Percentiles rank a stretch among this genome's conserved stretches.
These are phyloP conservation scores for Leccinum solheimii DNA, from an alignment of 1,284 basidiomycete genomes.

Conservation along the genomic window DNA sequence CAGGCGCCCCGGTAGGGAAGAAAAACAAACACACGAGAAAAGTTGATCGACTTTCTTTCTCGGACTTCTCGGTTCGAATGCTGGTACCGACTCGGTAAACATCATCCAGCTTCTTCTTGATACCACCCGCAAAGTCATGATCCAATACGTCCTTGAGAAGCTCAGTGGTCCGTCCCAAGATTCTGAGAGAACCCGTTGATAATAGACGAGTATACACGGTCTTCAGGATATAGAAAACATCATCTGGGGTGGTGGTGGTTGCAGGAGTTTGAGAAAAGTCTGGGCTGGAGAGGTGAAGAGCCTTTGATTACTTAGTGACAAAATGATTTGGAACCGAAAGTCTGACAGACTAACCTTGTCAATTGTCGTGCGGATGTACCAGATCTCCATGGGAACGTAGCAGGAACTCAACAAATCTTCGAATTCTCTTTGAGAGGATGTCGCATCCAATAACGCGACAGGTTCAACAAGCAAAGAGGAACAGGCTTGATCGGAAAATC, in stretches of 20 bases:
- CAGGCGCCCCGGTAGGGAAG: background rate
- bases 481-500: background rate
- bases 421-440: slow-evolving; percentile 60
- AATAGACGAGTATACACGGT: slow-evolving; percentile 74
- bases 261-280: slow-evolving; percentile 66
- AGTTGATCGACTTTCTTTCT: slow-evolving; percentile 72
- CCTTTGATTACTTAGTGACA: slow-evolving; percentile 41
- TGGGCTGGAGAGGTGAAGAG: slow-evolving; percentile 65
- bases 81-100: slow-evolving; percentile 68
- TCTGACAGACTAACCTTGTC: slow-evolving; percentile 65
- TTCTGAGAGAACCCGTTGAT: slow-evolving; percentile 66
- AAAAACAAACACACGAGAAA: slow-evolving; percentile 69
- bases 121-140: slow-evolving; percentile 73
- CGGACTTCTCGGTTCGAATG: slow-evolving; percentile 66
- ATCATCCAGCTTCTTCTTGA: slow-evolving; percentile 82
- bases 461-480: slow-evolving; percentile 10
- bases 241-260: slow-evolving; percentile 81
- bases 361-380: slow-evolving; percentile 87
- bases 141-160: slow-evolving; percentile 76
- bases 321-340: background rate
- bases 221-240: slow-evolving; percentile 93
- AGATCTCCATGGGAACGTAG: slow-evolving; percentile 88
- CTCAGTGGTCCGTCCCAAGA: slow-evolving; percentile 59
- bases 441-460: slow-evolving; percentile 44
- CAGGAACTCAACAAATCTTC: slow-evolving; percentile 70